Evolutionary conservation across 1,284 basidiomycete species (phyloP).

Genomic region (Microbotryum intermedium): DNA sequence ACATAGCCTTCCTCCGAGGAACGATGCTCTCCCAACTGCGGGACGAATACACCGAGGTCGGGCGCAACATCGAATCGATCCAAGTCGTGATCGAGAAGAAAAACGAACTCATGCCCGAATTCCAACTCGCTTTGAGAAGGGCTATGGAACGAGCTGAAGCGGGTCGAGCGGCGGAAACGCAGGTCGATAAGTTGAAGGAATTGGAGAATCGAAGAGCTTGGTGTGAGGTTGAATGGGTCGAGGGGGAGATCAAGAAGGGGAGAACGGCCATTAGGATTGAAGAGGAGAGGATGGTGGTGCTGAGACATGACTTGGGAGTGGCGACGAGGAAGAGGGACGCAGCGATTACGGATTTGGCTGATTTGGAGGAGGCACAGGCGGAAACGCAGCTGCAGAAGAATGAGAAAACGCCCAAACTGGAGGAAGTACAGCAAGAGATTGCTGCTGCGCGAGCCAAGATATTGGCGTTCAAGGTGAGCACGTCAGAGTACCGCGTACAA

Average conservation of each 20-base stretch:
- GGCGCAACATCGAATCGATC: conserved; percentile 52
- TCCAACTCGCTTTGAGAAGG: conserved; percentile 54
- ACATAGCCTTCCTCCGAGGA: conserved; percentile 83
- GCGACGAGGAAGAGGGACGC: no score
- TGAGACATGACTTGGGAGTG: no score
- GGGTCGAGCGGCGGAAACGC: conserved; percentile 61
- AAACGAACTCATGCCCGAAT: conserved; percentile 62
- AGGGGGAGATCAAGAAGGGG: conserved; percentile 36
- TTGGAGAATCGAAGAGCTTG: conserved; percentile 78
- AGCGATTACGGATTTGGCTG: no score
- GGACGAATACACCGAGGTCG: conserved; percentile 72
- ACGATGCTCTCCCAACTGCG: conserved; percentile 83
- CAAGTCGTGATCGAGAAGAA: conserved; percentile 34
- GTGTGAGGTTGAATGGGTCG: conserved; percentile 61
- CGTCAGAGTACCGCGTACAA: no score
- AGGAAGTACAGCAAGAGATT: no score
- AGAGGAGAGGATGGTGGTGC: background rate
- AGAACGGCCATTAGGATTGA: background rate
- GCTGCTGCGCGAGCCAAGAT: no score
- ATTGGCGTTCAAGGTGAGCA: no score
- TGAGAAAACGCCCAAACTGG: no score
- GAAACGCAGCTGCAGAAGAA: no score
- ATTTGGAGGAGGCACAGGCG: no score
- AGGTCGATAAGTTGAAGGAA: conserved; percentile 58
- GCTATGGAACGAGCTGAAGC: conserved; percentile 57